phyloP scores from a whole-genome alignment of 768 basidiomycete species.

The Tylopilus subfusipes region DNA sequence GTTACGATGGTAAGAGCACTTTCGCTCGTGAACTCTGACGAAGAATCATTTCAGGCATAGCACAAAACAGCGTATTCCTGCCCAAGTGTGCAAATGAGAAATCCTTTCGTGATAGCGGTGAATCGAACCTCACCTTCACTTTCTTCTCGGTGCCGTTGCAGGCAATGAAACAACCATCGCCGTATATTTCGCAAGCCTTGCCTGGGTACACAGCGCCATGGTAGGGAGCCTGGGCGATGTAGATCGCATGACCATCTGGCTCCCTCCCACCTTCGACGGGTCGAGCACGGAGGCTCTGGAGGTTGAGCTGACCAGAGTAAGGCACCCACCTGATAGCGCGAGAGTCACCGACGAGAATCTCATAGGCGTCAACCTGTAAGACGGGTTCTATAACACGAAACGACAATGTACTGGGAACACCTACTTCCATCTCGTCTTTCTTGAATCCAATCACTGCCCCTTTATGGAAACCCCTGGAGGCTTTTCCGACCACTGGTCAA shows the following conservation, averaged over 20 bases:
- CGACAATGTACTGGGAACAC: conserved; percentile 5
- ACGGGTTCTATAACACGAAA: not conserved
- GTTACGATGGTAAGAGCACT: not conserved
- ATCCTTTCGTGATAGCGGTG: not conserved
- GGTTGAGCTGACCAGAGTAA: conserved; percentile 43
- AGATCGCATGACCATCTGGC: conserved; percentile 55
- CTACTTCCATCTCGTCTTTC: conserved; percentile 56
- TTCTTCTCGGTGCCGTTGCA: conserved; percentile 50
- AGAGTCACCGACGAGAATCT: conserved; percentile 66
- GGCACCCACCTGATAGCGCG: conserved; percentile 57
- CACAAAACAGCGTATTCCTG: conserved; percentile 45
- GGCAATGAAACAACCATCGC: conserved; percentile 58
- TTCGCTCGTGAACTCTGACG: not conserved
- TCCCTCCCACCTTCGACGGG: conserved; percentile 72
- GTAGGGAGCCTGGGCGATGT: conserved; percentile 56
- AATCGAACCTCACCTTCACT: conserved; percentile 38
- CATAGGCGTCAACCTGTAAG: conserved; percentile 55
- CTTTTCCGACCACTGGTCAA: conserved; percentile 61
- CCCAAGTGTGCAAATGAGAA: not conserved
- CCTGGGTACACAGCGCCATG: conserved; percentile 55
- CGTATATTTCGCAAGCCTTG: conserved; percentile 51
- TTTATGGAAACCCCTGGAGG: conserved; percentile 51
- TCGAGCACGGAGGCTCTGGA: conserved; percentile 38
- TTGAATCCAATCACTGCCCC: conserved; percentile 64
- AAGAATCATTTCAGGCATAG: conserved; percentile 22